phyloP scores from a whole-genome alignment of 2,329 filamentous ascomycete genomes.

The Cladosporium austrohemisphaericum region DNA sequence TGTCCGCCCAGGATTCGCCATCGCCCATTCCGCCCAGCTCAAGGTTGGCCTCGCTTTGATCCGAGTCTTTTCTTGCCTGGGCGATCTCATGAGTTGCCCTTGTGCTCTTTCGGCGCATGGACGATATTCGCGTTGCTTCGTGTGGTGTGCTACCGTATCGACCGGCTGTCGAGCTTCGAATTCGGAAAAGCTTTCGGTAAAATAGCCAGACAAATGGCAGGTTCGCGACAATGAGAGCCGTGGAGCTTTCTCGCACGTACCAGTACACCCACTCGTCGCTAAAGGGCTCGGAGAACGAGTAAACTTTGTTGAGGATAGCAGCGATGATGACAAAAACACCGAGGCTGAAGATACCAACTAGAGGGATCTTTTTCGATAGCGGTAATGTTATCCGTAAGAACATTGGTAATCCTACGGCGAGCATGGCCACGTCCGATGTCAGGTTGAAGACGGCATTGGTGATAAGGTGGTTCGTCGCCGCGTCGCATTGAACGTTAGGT shows the following conservation, averaged over 20 bases:
- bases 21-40: constrained; percentile 10
- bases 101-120: constrained; percentile 4
- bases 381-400: constrained; percentile 43
- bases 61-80: constrained; percentile 5
- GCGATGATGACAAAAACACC: constrained; percentile 56
- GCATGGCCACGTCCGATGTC: constrained; percentile 44
- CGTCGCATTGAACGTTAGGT: constrained; percentile 38
- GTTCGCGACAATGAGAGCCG: constrained; percentile 59
- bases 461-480: constrained; percentile 37
- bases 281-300: constrained; percentile 57
- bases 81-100: background rate
- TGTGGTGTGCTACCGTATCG: constrained; percentile 8
- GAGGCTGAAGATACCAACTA: constrained; percentile 55
- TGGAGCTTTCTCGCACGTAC: constrained; percentile 58
- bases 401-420: constrained; percentile 44
- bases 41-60: constrained; percentile 9
- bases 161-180: constrained; percentile 3
- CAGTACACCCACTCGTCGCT: constrained; percentile 56
- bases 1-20: background rate
- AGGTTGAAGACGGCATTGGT: constrained; percentile 42
- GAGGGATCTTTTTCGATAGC: constrained; percentile 49
- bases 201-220: constrained; percentile 59
- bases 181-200: constrained; percentile 37
- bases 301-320: constrained; percentile 59
- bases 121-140: constrained; percentile 1